A percentile compares a stretch with the other conserved stretches of the same genome.
Conservation (phyloP, 345 rosid genomes). For the Salix viminalis region DNA sequence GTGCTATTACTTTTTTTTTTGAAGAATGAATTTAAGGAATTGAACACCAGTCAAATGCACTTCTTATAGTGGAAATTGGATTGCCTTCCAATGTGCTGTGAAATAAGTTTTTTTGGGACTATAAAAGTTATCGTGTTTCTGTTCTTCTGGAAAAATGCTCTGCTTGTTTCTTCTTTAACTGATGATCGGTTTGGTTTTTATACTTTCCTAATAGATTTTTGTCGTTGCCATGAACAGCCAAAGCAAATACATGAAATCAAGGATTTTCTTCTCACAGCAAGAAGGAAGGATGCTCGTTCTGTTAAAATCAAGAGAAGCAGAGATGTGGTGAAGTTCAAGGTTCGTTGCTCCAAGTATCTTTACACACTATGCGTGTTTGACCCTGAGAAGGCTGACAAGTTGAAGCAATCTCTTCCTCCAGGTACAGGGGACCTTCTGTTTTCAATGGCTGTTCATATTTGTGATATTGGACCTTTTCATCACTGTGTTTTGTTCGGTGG, state of each 20-base stretch:
- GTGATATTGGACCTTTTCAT: neutral
- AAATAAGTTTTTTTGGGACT: neutral
- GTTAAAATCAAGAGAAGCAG: constrained; percentile 87
- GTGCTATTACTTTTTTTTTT: neutral
- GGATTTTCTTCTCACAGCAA: constrained; percentile 91
- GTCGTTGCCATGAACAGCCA: constrained; percentile 38
- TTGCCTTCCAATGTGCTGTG: neutral
- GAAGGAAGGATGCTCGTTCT: constrained; percentile 88
- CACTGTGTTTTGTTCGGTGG: neutral
- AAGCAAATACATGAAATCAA: constrained; percentile 95
- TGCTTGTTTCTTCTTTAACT: neutral
- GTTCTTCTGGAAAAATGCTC: neutral
- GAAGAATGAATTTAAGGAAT: neutral
- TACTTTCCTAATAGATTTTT: neutral
- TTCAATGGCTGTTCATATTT: neutral
- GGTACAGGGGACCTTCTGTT: constrained; percentile 27
- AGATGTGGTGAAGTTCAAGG: constrained; percentile 89
- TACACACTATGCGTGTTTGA: constrained; percentile 85
- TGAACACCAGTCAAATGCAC: neutral
- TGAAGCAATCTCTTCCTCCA: constrained; percentile 96
- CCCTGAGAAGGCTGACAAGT: constrained; percentile 85
- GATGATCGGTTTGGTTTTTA: neutral
- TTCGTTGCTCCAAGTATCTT: constrained; percentile 86
- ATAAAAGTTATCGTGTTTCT: neutral
- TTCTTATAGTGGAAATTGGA: neutral